Percentiles rank a stretch among this genome's conserved stretches.
These are phyloP conservation scores for Aspergillus sp. DNA, from an alignment of 2,329 filamentous ascomycete genomes.

Conservation along the genomic window DNA sequence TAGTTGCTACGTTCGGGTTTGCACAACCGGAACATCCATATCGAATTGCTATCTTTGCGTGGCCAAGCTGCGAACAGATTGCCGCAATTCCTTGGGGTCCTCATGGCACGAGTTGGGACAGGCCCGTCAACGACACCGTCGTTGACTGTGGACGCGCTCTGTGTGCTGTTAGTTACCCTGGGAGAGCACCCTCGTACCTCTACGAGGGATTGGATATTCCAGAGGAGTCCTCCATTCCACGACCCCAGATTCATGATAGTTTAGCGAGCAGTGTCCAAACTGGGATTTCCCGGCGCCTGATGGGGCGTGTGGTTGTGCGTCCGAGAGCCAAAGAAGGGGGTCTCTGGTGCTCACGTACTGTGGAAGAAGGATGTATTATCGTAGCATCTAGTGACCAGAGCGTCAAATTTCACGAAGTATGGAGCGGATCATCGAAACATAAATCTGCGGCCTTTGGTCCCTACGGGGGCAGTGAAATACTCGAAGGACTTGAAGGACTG, in stretches of 20 bases:
- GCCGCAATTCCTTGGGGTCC: slow-evolving; percentile 82
- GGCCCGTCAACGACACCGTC: slow-evolving; percentile 22
- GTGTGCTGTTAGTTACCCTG: slow-evolving; percentile 83
- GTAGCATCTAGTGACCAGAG: slow-evolving; percentile 89
- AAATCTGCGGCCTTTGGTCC: slow-evolving; percentile 58
- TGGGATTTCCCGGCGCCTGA: slow-evolving; percentile 12
- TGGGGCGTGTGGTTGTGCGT: slow-evolving; percentile 24
- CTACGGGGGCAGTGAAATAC: slow-evolving; percentile 79
- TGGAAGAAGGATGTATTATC: slow-evolving; percentile 78
- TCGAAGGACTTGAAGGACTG: slow-evolving; percentile 78
- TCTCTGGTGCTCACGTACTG: slow-evolving; percentile 56
- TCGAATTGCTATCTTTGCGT: slow-evolving; percentile 88
- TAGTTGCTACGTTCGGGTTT: slow-evolving; percentile 91
- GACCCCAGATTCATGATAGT: slow-evolving; percentile 8
- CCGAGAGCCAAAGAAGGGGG: slow-evolving; percentile 51
- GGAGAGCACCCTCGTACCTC: slow-evolving; percentile 50
- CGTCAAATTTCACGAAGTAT: slow-evolving; percentile 95
- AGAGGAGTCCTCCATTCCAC: slow-evolving; percentile 14
- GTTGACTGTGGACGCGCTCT: slow-evolving; percentile 59
- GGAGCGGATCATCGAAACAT: slow-evolving; percentile 64
- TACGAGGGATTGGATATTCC: slow-evolving; percentile 11
- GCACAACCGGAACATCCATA: slow-evolving; percentile 85
- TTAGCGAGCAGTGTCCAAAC: slow-evolving; percentile 2
- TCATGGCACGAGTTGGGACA: slow-evolving; percentile 38
- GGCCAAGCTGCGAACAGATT: slow-evolving; percentile 86